Percentiles rank a stretch among this genome's conserved stretches.
Evolutionary conservation across 164 flowering plant genomes (phyloP).

Genomic region (Cinnamomum chago): DNA sequence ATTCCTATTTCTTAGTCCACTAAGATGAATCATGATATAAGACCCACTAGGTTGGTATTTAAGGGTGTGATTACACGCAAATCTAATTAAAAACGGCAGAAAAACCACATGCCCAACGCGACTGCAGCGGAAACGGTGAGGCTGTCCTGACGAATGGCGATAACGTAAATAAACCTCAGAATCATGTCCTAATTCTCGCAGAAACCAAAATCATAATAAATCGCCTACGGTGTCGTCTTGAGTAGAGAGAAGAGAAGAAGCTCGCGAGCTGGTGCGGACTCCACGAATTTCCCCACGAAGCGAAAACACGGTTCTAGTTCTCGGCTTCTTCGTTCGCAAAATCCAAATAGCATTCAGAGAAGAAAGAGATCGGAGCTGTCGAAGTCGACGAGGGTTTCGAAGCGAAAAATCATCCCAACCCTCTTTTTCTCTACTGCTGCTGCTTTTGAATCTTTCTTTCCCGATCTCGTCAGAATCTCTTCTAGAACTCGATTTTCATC

Average conservation of each 20-base stretch:
- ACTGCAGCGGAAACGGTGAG: neutral
- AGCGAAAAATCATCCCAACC: constrained; percentile 1
- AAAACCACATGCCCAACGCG: too few relatives aligned
- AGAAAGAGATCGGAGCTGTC: neutral
- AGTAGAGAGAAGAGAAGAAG: neutral
- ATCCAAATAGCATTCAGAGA: neutral
- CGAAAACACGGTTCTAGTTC: neutral
- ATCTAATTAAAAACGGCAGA: too few relatives aligned
- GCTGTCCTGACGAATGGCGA: neutral
- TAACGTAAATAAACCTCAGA: neutral
- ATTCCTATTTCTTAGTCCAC: too few relatives aligned
- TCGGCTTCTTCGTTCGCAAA: too few relatives aligned
- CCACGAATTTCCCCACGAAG: neutral
- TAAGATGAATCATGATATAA: too few relatives aligned
- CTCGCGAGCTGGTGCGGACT: constrained; percentile 1
- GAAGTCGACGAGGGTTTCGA: too few relatives aligned
- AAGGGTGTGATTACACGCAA: too few relatives aligned
- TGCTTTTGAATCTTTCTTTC: neutral
- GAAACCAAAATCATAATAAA: neutral
- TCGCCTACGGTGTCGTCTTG: neutral
- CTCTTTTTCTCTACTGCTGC: neutral
- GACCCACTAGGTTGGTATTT: too few relatives aligned
- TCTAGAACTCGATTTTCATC: constrained; percentile 2
- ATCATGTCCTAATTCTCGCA: neutral
- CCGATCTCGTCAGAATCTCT: neutral